A percentile compares a stretch with the other conserved stretches of the same genome.
These are phyloP conservation scores for Inosperma sp. DNA, from an alignment of 768 basidiomycete species.

Conservation along the genomic window DNA sequence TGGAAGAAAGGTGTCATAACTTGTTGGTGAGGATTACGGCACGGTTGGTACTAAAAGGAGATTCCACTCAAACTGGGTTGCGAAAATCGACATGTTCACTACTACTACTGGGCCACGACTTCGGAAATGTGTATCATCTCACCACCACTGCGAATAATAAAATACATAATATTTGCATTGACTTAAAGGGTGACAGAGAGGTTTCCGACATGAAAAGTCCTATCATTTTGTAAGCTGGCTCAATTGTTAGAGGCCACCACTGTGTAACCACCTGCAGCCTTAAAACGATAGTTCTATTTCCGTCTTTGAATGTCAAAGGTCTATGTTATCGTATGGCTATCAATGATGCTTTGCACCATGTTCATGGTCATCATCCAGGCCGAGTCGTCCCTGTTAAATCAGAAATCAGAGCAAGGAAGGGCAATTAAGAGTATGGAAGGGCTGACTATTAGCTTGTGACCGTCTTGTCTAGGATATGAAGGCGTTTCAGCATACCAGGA, in stretches of 20 bases:
- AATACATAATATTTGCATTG: too few species aligned
- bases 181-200: too few species aligned
- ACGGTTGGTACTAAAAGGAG: not conserved
- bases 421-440: conserved; percentile 2
- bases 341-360: conserved; percentile 18
- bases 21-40: not conserved
- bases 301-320: too few species aligned
- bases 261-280: too few species aligned
- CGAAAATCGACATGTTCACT: not conserved
- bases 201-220: too few species aligned
- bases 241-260: too few species aligned
- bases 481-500: not conserved
- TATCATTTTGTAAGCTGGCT: too few species aligned
- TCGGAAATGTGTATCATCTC: too few species aligned
- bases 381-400: conserved; percentile 48
- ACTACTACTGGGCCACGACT: not conserved
- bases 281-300: too few species aligned
- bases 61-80: not conserved
- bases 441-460: conserved; percentile 64
- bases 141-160: too few species aligned
- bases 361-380: conserved; percentile 36
- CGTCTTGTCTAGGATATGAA: conserved; percentile 55
- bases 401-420: not conserved
- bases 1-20: conserved; percentile 11
- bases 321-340: conserved; percentile 7